Evolutionary conservation across 306 rosid genomes (phyloP), one percentile per base, ranked within the genome.

Genomic region (Quercus robur): DNA sequence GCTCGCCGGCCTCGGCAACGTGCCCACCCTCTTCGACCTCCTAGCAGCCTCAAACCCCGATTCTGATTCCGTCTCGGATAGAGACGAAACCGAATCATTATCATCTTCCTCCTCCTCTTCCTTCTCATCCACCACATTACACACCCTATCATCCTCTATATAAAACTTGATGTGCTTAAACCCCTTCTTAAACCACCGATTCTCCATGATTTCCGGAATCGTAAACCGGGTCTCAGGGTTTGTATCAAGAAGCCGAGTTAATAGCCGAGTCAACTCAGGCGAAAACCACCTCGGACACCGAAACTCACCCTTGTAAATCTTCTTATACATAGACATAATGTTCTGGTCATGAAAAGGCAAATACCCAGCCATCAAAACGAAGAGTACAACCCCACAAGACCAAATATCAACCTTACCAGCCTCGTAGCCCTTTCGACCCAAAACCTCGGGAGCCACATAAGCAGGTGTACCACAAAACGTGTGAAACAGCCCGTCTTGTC

Each of bases 401-500:
- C 98, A 94, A 15, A 94, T 88, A 78, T 94, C 98, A 20, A 92
- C 97, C 81, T 92, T 94, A 0, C 90, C 93, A 3, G 97, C 97
- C 58, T 94, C 98, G 44, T 94, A 94, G 0, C 98, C 98, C 62
- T 89, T 91, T 30, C 98, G 80, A 0, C 83, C 94, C 56, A 94
- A 75, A 56, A 94, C 97, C 87, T 94, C 98, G 1, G 98, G 97
- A 1, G 98, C 98, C 21, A 94, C 98, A 67, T 94, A 94, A 0
- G 97, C 97, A n/a, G 98, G 98, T 0, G 98, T 94, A 0, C 98
- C 98, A 21, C 98, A 94, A 74, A 94, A 94, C 7, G 98, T 94
- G 78, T 94, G 98, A 46, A 94, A 94, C 76, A 94, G 70, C 3
- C 97, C 98, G 57, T 94, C 98, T 70, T 94, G 97, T 4, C 91